Percentiles rank a stretch among this genome's conserved stretches.
phyloP scores from a whole-genome alignment of 108 stramenopile species.

The Thalassiosira profunda region DNA sequence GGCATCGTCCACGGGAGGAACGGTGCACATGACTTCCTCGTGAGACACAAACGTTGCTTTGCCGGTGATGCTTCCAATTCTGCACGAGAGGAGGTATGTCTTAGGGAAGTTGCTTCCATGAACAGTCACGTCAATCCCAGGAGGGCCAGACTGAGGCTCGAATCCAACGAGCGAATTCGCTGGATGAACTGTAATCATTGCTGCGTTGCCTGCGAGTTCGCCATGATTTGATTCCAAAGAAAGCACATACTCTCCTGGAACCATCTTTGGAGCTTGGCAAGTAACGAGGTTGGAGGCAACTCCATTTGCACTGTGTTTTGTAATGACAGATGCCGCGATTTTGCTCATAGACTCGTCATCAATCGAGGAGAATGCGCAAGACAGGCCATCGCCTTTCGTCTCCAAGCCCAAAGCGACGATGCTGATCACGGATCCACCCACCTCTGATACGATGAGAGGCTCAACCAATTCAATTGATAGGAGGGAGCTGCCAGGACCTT shows the following conservation, averaged over 20 bases:
- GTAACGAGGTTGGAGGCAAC: background rate
- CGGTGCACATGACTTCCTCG: background rate
- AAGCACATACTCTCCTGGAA: background rate
- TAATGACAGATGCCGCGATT: too few species aligned
- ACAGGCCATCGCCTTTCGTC: too few species aligned
- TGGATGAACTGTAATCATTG: background rate
- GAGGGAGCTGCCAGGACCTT: background rate
- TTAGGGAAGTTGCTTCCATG: constrained; percentile 10
- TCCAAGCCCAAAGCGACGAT: too few species aligned
- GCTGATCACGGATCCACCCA: background rate
- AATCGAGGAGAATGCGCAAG: too few species aligned
- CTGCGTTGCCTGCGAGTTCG: background rate
- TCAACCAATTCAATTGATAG: constrained; percentile 1
- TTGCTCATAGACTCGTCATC: too few species aligned
- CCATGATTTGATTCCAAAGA: background rate
- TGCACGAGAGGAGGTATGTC: background rate
- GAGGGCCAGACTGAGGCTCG: background rate
- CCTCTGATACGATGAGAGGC: background rate
- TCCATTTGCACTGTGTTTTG: too few species aligned
- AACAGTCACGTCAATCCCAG: background rate
- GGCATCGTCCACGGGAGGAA: background rate
- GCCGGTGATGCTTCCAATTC: background rate
- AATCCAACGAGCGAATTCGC: background rate
- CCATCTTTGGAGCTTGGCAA: background rate
- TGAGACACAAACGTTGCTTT: background rate